Evolutionary conservation across 2,329 filamentous ascomycete genomes (phyloP), one percentile per base, ranked within the genome.

Genomic region (Albophoma yamanashiensis): DNA sequence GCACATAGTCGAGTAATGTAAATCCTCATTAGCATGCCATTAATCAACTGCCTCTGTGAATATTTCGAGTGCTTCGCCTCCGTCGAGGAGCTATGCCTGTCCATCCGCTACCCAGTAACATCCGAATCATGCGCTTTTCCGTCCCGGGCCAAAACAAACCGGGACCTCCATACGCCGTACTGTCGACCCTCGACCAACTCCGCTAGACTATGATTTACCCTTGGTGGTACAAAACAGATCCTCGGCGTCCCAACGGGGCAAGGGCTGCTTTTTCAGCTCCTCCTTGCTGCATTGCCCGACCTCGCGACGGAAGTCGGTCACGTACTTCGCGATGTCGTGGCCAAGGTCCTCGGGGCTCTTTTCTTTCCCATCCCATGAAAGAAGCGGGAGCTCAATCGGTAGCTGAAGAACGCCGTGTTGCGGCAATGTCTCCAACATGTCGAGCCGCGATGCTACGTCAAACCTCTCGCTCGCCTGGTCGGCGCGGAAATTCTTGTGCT

Each of bases 271-370:
- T 42, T 65, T 64, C 14, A 64, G 60, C 42, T 68, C 69, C 11
- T 74, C 71, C 2, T 68, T 71, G 31, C 70, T 70, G 67, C 91
- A 96, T 0, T 82, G 83, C n/a, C 91, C 91, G 17, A 91, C 80
- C 3, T 82, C 75, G 58, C 74, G 72, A 52, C 85, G 82, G 68
- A 94, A 93, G 17, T 76, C 67, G 0, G 73, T 67, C 5, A 82
- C 76, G 67, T 87, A 91, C 7, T 79, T 74, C 0, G 71, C 62
- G 2, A 85, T 81, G 2, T 73, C 71, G 2, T 70, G 67, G 9
- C 75, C 74, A 2, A 85, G 64, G 0, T 76, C 75, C 5, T 67
- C 69, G 1, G 75, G 63, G 2, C 70, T 71, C 14, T 77, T 72
- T n/a, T 67, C 64, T 25, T 76, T 73, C 1, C 90, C 90, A 34